Evolutionary conservation across 2,329 filamentous ascomycete genomes (phyloP), one percentile per base, ranked within the genome.

Genomic region (Botrytis fabae): DNA sequence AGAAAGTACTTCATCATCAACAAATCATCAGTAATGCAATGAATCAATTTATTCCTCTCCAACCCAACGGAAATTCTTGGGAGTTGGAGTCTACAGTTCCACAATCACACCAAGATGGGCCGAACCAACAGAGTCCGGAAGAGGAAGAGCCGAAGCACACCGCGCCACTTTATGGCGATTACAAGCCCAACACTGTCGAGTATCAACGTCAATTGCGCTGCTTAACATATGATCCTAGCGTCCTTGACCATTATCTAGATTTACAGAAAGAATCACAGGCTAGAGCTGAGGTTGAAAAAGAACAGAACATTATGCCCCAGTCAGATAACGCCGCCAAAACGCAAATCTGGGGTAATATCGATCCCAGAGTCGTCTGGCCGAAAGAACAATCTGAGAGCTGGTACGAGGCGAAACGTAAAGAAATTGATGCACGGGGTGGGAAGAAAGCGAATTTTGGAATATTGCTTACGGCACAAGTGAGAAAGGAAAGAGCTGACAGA

Each of bases 401-500:
- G 87, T 81, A 84, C 68, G 78, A 77, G 22, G 78, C 80, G 25
- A 90, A 89, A 74, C 81, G 84, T 48, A 77, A 79, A 1, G 87
- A 90, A 73, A 88, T 90, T 44, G 77, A 80, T 57, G 79, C 79
- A 2, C 85, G 88, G 2, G 84, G 84, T 7, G 82, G 81, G 4
- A 83, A 86, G 28, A 90, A 90, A 75, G 80, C 79, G 8, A 86
- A 85, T 75, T 85, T 87, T 64, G 86, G 87, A 22, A 77, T 74
- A 28, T 60, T 75, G 1, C 59, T 80, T 16, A 76, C 71, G 16
- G 48, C 73, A 12, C 75, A 78, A 44, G 62, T 75, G 2, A 51
- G 69, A 25, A 73, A 76, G 63, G 74, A 77, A 38, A 76, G 75
- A 65, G 42, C 9, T 2, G 76, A 75, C 42, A 76, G 57, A 18